Evolutionary conservation across 2,329 filamentous ascomycete species (phyloP).

Genomic region (Cytospora mali): DNA sequence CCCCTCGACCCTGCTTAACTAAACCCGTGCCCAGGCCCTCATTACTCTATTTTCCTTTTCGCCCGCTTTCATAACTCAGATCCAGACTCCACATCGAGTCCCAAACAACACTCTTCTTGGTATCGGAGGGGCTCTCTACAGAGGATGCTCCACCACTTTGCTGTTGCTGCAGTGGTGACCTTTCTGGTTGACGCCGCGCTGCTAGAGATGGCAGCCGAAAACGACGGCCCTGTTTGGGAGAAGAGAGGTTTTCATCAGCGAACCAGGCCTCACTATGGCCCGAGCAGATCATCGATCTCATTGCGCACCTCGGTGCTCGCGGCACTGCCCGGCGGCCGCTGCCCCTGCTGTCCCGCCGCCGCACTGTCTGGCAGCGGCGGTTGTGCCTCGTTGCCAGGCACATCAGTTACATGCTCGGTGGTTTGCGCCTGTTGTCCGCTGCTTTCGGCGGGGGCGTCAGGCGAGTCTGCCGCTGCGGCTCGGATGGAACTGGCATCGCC

Average conservation of each 20-base stretch:
- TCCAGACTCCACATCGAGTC: conserved; percentile 65
- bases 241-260: conserved; percentile 37
- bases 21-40: background rate
- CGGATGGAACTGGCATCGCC: conserved; percentile 63
- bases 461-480: conserved; percentile 47
- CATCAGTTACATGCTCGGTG: conserved; percentile 36
- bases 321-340: conserved; percentile 30
- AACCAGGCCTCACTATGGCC: conserved; percentile 42
- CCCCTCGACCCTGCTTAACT: conserved; percentile 19
- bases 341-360: conserved; percentile 28
- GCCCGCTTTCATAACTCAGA: conserved; percentile 54
- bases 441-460: conserved; percentile 28
- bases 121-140: conserved; percentile 41
- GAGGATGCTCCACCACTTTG: conserved; percentile 41
- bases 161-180: conserved; percentile 37
- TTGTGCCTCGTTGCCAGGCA: conserved; percentile 5
- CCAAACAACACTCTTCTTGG: conserved; percentile 60
- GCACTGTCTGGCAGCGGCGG: background rate
- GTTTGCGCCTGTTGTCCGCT: conserved; percentile 33
- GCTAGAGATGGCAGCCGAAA: conserved; percentile 15
- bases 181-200: conserved; percentile 16
- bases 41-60: conserved; percentile 27
- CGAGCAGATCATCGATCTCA: conserved; percentile 53
- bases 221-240: conserved; percentile 15
- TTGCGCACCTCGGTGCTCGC: conserved; percentile 55